Conservation (phyloP, 208 protist genomes). For the Entamoeba histolytica region DNA sequence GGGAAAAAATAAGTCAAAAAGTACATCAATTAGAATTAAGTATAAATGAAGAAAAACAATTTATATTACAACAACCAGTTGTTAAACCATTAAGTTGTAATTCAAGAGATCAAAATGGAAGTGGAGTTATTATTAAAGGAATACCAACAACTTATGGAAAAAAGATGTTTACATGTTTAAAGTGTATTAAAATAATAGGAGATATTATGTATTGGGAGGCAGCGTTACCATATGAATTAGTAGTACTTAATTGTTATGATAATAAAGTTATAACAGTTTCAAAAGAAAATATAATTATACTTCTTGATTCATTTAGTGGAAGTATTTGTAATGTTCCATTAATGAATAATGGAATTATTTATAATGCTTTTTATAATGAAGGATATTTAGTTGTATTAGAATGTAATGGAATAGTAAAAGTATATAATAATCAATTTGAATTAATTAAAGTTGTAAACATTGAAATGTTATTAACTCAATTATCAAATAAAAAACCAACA, state of each 20-base stretch:
- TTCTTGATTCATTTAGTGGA: neutral
- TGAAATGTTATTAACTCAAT: neutral
- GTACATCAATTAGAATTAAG: neutral
- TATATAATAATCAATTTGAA: neutral
- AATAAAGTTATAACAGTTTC: neutral
- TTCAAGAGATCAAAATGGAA: neutral
- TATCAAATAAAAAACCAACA: neutral
- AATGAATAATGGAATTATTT: neutral
- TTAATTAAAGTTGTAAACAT: neutral
- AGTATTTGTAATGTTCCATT: neutral
- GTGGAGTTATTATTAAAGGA: neutral
- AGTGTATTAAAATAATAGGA: neutral
- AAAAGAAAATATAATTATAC: neutral
- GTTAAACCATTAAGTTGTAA: neutral
- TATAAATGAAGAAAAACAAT: too few species aligned
- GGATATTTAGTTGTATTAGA: neutral
- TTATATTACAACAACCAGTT: neutral
- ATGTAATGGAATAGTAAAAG: neutral
- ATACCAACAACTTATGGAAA: neutral
- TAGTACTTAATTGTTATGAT: neutral
- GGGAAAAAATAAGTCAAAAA: neutral
- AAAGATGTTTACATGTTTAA: neutral
- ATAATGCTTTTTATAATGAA: neutral
- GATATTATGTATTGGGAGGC: neutral
- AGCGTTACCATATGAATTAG: neutral